Conservation (phyloP, 1,284 basidiomycete species). For the Leccinum fallax region DNA sequence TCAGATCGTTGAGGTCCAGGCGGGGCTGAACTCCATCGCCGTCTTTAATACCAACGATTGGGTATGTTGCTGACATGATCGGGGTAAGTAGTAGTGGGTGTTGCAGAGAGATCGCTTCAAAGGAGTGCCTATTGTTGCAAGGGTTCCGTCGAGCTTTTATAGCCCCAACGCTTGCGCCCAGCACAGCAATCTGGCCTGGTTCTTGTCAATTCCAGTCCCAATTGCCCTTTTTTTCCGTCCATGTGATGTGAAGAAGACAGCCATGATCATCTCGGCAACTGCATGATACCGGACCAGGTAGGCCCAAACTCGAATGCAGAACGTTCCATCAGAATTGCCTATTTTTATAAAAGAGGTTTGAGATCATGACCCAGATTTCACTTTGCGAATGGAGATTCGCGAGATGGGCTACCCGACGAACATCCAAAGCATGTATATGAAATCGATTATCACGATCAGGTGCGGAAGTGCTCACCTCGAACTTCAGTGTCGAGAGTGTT, state of each 20-base stretch:
- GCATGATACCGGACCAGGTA: neutral
- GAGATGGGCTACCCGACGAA: neutral
- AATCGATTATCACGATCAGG: neutral
- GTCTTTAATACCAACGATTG: constrained; percentile 3
- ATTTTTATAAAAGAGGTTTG: neutral
- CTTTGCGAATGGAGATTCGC: neutral
- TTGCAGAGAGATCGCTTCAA: neutral
- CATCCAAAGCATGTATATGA: neutral
- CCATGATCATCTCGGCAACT: neutral
- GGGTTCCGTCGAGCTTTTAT: neutral
- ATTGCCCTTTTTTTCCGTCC: neutral
- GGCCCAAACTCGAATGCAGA: neutral
- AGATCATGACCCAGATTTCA: neutral
- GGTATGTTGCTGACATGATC: constrained; percentile 5
- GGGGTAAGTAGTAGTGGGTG: neutral
- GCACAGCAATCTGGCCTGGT: neutral
- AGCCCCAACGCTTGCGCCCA: neutral
- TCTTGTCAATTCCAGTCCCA: neutral
- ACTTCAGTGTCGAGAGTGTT: neutral
- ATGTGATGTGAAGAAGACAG: neutral
- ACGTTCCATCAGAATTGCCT: neutral
- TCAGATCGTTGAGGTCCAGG: constrained; percentile 19
- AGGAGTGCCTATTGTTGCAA: neutral
- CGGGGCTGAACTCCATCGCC: constrained; percentile 14
- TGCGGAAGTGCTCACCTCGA: neutral